Evolutionary conservation across 2,329 filamentous ascomycete species (phyloP).

Genomic region (Diaporthe vexans): DNA sequence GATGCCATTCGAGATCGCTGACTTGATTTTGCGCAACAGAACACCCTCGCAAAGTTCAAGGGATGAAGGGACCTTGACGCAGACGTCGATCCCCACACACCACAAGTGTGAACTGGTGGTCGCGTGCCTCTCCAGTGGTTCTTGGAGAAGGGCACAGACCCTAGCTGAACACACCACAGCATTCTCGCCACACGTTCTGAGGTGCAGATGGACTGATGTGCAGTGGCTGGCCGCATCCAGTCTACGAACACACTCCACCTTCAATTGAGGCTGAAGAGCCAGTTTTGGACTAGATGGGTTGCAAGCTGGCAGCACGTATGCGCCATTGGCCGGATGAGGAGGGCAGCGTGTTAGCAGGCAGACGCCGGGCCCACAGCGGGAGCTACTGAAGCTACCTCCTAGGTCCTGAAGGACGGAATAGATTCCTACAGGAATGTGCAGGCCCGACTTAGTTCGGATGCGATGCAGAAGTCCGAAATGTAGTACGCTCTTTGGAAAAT

Average conservation of each 20-base stretch:
- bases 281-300: background rate
- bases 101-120: background rate
- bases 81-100: background rate
- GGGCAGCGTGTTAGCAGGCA: background rate
- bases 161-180: background rate
- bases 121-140: conserved; percentile 8
- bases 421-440: conserved; percentile 11
- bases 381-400: background rate
- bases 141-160: background rate
- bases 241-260: background rate
- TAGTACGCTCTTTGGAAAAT: background rate
- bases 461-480: conserved; percentile 5
- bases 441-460: background rate
- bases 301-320: background rate
- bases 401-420: conserved; percentile 1
- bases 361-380: conserved; percentile 17
- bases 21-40: conserved; percentile 56
- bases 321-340: background rate
- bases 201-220: background rate
- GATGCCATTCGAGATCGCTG: background rate
- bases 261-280: background rate
- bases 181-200: background rate
- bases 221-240: background rate
- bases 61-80: conserved; percentile 61
- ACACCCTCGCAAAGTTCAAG: conserved; percentile 77